Conservation (phyloP, 2,329 filamentous ascomycete species). For the Colletotrichum costaricense region DNA sequence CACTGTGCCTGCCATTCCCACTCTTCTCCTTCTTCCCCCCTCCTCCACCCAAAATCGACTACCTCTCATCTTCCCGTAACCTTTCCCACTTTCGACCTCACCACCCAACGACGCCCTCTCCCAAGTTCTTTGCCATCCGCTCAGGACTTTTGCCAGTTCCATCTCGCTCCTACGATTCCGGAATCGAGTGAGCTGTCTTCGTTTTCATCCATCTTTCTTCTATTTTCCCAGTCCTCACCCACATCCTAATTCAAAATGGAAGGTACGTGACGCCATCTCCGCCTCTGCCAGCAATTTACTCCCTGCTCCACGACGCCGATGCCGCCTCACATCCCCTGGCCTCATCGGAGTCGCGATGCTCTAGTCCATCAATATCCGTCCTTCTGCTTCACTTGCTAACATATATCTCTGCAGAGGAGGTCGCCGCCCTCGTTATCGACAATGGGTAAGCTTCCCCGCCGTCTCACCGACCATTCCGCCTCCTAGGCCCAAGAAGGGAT, state of each 20-base stretch:
- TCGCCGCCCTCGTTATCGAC: constrained; percentile 99
- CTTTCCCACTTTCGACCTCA: constrained; percentile 38
- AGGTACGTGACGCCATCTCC: constrained; percentile 38
- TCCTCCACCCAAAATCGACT: constrained; percentile 38
- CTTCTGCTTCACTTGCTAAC: constrained; percentile 52
- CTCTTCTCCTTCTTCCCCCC: constrained; percentile 38
- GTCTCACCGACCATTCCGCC: constrained; percentile 48
- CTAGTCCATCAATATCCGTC: constrained; percentile 12
- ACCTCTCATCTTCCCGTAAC: constrained; percentile 36
- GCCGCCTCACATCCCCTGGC: not conserved
- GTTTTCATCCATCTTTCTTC: constrained; percentile 19
- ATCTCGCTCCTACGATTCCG: constrained; percentile 36
- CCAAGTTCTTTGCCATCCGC: constrained; percentile 36
- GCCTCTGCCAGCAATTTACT: constrained; percentile 9
- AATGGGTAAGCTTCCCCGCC: constrained; percentile 90
- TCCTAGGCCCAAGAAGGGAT: constrained; percentile 16
- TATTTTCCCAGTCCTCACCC: constrained; percentile 32
- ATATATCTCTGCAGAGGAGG: constrained; percentile 82
- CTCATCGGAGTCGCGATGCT: constrained; percentile 27
- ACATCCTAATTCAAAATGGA: constrained; percentile 40
- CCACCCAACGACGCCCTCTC: constrained; percentile 36
- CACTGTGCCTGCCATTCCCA: constrained; percentile 36
- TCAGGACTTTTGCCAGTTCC: constrained; percentile 34
- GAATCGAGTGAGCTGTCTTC: constrained; percentile 37
- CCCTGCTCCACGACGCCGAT: constrained; percentile 9